Percentiles rank a stretch among this genome's conserved stretches.
Conservation (phyloP, 2,329 filamentous ascomycete genomes). For the Claviceps fusiformis region DNA sequence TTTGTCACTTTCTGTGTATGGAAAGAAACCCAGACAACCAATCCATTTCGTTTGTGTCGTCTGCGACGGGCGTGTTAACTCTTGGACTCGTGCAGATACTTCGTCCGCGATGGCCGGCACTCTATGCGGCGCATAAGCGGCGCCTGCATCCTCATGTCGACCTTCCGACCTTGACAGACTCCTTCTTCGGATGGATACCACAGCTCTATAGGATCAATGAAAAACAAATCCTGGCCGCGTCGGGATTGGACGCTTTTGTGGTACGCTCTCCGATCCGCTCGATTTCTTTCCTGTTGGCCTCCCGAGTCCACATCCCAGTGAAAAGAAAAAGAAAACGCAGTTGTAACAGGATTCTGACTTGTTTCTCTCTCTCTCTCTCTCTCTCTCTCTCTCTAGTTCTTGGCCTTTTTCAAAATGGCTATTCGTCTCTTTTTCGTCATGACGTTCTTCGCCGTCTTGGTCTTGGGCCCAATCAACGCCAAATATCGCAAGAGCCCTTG, state of each 20-base stretch:
- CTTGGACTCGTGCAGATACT: constrained; percentile 43
- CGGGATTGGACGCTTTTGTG: constrained; percentile 89
- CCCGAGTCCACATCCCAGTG: neutral
- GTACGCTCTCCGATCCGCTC: constrained; percentile 31
- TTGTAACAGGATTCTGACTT: constrained; percentile 8
- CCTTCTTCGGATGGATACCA: constrained; percentile 87
- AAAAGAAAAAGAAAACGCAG: no score
- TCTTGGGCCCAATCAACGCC: constrained; percentile 78
- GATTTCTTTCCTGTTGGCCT: no score
- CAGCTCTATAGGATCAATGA: constrained; percentile 74
- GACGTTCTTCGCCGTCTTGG: constrained; percentile 64
- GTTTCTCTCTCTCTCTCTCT: no score
- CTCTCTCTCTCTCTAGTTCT: constrained; percentile 38
- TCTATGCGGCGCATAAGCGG: constrained; percentile 82
- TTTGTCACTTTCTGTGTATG: constrained; percentile 64
- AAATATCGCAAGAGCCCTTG: constrained; percentile 31
- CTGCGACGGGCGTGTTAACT: neutral
- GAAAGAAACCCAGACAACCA: constrained; percentile 13
- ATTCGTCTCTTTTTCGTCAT: constrained; percentile 69
- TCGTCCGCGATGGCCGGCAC: constrained; percentile 77
- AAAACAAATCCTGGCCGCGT: constrained; percentile 76
- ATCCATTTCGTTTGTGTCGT: neutral
- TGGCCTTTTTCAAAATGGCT: constrained; percentile 92
- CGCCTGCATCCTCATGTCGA: constrained; percentile 44
- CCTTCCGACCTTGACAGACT: constrained; percentile 69